Base-by-base conservation (phyloP, 2,329 filamentous ascomycete genomes). In the Colletotrichum sp. region DNA sequence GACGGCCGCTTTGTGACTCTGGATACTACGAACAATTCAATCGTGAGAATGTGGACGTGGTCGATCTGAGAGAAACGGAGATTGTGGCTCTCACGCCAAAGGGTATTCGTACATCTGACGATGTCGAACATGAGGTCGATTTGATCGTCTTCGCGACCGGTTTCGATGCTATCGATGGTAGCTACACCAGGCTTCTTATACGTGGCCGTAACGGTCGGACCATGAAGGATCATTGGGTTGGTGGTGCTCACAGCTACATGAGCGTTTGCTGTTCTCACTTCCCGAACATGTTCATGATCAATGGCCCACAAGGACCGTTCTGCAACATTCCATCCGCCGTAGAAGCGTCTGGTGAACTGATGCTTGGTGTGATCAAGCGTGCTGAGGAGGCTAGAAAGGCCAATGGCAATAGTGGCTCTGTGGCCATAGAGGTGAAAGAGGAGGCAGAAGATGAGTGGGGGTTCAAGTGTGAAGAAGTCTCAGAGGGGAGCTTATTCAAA, bases 201-300 rank as follows among this genome's bases (percentile, higher is more conserved):
- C 38, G 9, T 43, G 38, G 38, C 18, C 38, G 38, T 43, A 12
- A n/a, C 18, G 18, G 38, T n/a, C 38, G 38, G 18, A 43, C 18
- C 38, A 43, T 43, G 38, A 43, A 43, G 38, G 38, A 43, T 43
- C 38, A 43, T 10, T 43, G 38, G 38, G 66, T 7, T 34, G 52
- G 24, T 24, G 36, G 14, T 48, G 62, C 62, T 38, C 36, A 48
- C 28, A 24, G 62, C 62, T 65, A 65, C 13, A 36, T 24, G n/a
- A 36, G 30, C 18, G 10, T 65, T 26, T 32, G 16, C 2, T 65
- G 62, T 36, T 36, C 83, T 1, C 84, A 82, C 3, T 85, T 86
- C 73, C 75, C 79, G 6, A 84, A 82, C 64, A 78, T 81, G 62
- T 65, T 65, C 8, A 34, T 43, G 21, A 36, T 65, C n/a, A 38